Evolutionary conservation across 2,329 filamentous ascomycete species (phyloP).

Genomic region (Elsinoe perseae): DNA sequence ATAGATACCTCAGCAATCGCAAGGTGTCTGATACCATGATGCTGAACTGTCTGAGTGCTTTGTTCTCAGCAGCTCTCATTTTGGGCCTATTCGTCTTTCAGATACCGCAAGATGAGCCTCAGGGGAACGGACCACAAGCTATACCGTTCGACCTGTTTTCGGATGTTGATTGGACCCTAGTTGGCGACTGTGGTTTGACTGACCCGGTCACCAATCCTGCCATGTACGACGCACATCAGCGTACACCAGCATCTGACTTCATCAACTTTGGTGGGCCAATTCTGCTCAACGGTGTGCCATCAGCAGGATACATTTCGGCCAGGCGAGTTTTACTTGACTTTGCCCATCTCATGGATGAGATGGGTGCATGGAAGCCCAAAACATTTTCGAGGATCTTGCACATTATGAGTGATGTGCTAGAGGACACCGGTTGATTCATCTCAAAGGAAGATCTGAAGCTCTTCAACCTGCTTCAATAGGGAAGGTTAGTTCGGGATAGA

Average conservation of each 20-base stretch:
- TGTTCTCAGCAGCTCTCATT: conserved; percentile 46
- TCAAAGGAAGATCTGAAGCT: not conserved
- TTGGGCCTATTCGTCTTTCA: conserved; percentile 48
- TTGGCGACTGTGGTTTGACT: conserved; percentile 42
- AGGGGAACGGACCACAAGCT: conserved; percentile 19
- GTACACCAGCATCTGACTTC: conserved; percentile 31
- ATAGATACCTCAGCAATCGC: conserved; percentile 44
- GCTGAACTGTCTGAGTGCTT: conserved; percentile 43
- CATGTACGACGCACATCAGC: conserved; percentile 15
- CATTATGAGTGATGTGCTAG: conserved; percentile 48
- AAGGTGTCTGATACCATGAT: conserved; percentile 47
- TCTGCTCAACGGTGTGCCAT: conserved; percentile 41
- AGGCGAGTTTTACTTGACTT: conserved; percentile 45
- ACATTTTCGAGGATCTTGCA: conserved; percentile 46
- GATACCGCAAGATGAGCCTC: conserved; percentile 28
- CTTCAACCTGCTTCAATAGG: not conserved
- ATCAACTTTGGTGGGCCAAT: conserved; percentile 44
- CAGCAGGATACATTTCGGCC: conserved; percentile 45
- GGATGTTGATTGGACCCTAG: conserved; percentile 42
- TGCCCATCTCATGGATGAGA: conserved; percentile 46
- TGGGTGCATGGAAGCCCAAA: conserved; percentile 45
- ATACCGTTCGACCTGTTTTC: conserved; percentile 42
- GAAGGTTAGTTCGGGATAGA: not conserved
- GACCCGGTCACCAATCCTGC: conserved; percentile 21
- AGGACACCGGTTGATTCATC: conserved; percentile 24